A percentile compares a stretch with the other conserved stretches of the same genome.
Conservation (phyloP, 2,329 filamentous ascomycete genomes). For the Aspergillus novofumigatus region DNA sequence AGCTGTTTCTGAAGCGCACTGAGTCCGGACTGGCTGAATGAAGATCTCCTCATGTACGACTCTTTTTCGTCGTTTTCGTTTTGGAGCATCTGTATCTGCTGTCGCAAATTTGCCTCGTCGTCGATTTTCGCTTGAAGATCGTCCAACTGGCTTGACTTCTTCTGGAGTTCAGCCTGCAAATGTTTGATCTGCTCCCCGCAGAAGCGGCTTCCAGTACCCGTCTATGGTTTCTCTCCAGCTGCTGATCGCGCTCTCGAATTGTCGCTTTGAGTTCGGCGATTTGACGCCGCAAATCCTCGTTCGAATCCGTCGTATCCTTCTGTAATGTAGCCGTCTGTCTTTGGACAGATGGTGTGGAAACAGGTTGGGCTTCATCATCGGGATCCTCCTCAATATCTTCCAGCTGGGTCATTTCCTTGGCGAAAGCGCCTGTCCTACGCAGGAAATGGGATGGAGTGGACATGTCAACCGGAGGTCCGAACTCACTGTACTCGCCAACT, state of each 20-base stretch:
- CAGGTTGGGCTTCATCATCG: conserved; percentile 18
- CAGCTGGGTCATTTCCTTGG: conserved; percentile 30
- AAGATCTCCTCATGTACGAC: conserved; percentile 20
- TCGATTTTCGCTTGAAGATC: conserved; percentile 21
- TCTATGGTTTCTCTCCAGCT: conserved; percentile 28
- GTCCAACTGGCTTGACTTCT: conserved; percentile 25
- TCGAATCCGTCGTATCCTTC: conserved; percentile 13
- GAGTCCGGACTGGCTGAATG: conserved; percentile 17
- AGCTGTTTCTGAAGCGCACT: conserved; percentile 29
- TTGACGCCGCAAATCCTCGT: conserved; percentile 26
- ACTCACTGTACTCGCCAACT: conserved; percentile 38
- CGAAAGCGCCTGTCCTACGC: conserved; percentile 22
- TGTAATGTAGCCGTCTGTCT: conserved; percentile 18
- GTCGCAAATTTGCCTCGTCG: conserved; percentile 24
- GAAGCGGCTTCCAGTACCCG: conserved; percentile 34
- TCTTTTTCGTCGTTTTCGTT: conserved; percentile 26
- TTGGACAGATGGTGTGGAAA: conserved; percentile 24
- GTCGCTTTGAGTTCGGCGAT: conserved; percentile 29
- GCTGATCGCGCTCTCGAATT: conserved; percentile 32
- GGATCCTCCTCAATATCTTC: conserved; percentile 37
- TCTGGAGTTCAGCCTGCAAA: conserved; percentile 36
- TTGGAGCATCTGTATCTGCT: conserved; percentile 27
- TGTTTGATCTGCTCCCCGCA: conserved; percentile 36
- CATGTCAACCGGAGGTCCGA: conserved; percentile 41
- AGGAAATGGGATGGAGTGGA: conserved; percentile 41